phyloP scores from a whole-genome alignment of 306 rosid species.

The Aeschynomene evenia region DNA sequence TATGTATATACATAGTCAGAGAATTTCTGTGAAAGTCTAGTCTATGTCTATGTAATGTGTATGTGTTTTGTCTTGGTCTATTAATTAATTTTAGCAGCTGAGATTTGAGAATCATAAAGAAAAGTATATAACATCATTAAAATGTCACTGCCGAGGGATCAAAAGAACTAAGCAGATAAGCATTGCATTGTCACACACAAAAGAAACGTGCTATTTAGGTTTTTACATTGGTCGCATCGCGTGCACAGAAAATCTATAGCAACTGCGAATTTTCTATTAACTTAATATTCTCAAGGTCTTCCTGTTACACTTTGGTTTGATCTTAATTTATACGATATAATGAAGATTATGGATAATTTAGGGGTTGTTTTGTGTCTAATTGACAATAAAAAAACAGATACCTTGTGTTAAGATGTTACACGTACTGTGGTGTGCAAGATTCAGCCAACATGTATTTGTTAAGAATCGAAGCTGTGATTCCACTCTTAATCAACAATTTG shows the following conservation, averaged over 20 bases:
- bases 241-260: neutral
- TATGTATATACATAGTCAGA: too few species aligned
- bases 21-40: neutral
- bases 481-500: too few species aligned
- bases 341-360: too few species aligned
- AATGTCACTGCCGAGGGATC: constrained; percentile 13
- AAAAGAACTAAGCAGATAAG: neutral
- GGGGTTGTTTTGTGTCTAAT: too few species aligned
- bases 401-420: too few species aligned
- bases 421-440: too few species aligned
- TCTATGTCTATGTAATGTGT: too few species aligned
- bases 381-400: too few species aligned
- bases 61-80: constrained; percentile 16
- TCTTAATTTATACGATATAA: too few species aligned
- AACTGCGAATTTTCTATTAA: neutral
- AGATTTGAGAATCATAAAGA: neutral
- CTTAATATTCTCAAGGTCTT: neutral
- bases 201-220: neutral
- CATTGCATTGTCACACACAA: neutral
- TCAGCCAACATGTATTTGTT: too few species aligned
- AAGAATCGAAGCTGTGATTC: too few species aligned
- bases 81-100: neutral
- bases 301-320: too few species aligned
- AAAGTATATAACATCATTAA: neutral
- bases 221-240: neutral